Conservation (phyloP, 148 eudicot genomes). For the Chenopodium berlandieri region DNA sequence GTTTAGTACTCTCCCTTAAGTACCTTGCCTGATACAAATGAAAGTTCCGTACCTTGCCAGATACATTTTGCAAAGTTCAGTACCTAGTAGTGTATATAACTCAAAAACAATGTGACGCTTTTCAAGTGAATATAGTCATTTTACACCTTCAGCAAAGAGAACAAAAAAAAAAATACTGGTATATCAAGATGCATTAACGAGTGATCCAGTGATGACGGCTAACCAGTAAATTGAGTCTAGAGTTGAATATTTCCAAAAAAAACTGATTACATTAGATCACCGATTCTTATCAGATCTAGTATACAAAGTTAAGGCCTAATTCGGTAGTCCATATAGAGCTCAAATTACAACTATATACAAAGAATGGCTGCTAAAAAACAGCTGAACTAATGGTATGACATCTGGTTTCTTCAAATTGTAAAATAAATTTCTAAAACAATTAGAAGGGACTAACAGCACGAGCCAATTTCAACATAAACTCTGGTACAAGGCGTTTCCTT, state of each 20-base stretch:
- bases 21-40: no score
- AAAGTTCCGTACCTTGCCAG: no score
- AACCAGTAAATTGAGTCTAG: background rate
- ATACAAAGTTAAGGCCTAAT: background rate
- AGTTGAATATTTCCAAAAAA: background rate
- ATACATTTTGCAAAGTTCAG: no score
- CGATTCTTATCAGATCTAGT: background rate
- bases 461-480: conserved; percentile 78
- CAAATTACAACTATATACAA: conserved; percentile 5
- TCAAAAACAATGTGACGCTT: no score
- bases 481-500: conserved; percentile 82
- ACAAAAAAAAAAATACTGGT: no score
- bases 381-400: background rate
- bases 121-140: no score
- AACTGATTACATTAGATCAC: no score
- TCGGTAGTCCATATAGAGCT: background rate
- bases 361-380: conserved; percentile 17
- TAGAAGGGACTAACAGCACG: conserved; percentile 78
- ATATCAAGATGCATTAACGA: background rate
- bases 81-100: no score
- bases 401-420: background rate
- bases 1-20: no score
- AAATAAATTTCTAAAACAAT: background rate
- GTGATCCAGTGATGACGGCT: background rate
- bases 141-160: no score